Conservation (phyloP, 495 filamentous ascomycete species). For the Cairneyella variabilis region DNA sequence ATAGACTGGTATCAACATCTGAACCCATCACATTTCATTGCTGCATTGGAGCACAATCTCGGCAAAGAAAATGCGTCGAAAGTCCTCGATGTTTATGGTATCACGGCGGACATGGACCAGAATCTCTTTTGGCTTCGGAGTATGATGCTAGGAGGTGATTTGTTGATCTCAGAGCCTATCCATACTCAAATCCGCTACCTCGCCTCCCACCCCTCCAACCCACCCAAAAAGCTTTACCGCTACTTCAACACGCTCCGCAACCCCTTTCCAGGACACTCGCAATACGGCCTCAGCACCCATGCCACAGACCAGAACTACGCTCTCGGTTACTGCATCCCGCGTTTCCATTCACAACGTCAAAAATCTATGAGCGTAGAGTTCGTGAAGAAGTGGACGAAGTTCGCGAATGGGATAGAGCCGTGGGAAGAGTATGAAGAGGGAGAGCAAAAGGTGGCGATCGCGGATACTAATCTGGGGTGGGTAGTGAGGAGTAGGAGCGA, state of each 20-base stretch:
- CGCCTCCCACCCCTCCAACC: neutral
- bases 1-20: neutral
- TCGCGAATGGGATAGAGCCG: neutral
- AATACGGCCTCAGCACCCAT: no score
- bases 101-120: neutral
- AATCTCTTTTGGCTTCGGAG: neutral
- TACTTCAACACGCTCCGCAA: neutral
- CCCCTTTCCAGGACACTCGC: neutral
- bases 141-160: neutral
- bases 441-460: neutral
- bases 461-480: neutral
- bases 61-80: neutral
- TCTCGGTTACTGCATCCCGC: neutral
- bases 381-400: neutral
- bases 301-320: neutral
- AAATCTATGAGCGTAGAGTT: neutral
- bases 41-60: neutral
- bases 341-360: neutral
- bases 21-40: neutral
- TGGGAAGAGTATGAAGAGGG: neutral
- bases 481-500: neutral
- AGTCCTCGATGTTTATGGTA: neutral
- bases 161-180: neutral
- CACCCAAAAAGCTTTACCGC: conserved; percentile 1
- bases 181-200: neutral